Conservation (phyloP, 768 basidiomycete genomes). For the Tulasnella sp. region DNA sequence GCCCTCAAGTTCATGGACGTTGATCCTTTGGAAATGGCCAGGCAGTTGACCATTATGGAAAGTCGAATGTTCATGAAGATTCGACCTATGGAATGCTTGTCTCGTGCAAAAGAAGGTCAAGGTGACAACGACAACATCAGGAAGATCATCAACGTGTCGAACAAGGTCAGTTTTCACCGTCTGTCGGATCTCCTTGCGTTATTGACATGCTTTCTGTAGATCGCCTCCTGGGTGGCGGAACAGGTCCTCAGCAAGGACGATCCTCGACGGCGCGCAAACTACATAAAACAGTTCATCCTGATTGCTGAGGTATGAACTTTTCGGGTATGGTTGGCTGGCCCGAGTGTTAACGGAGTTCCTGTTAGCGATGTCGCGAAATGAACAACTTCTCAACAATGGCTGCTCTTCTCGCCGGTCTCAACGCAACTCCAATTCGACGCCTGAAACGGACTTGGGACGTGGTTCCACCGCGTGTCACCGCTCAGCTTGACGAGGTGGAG, state of each 20-base stretch:
- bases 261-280: constrained; percentile 69
- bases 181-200: neutral
- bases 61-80: constrained; percentile 82
- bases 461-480: constrained; percentile 70
- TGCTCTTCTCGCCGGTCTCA: constrained; percentile 89
- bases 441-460: constrained; percentile 90
- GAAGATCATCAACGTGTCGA: constrained; percentile 80
- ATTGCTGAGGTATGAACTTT: constrained; percentile 73
- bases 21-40: constrained; percentile 82
- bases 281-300: constrained; percentile 86
- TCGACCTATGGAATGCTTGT: constrained; percentile 83
- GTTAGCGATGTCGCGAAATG: constrained; percentile 77
- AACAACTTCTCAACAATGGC: constrained; percentile 98
- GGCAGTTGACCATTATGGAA: constrained; percentile 91
- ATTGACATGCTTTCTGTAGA: constrained; percentile 45
- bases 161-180: constrained; percentile 52
- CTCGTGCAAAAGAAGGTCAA: constrained; percentile 69
- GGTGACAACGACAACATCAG: constrained; percentile 77
- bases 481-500: constrained; percentile 74
- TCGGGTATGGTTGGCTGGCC: neutral
- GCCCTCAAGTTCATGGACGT: constrained; percentile 79
- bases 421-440: constrained; percentile 87
- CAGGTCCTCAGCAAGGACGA: constrained; percentile 77
- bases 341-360: constrained; percentile 18
- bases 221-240: constrained; percentile 91